Base-by-base conservation (phyloP, 352 stramenopile genomes). In the Hyaloperonospora brassicae region DNA sequence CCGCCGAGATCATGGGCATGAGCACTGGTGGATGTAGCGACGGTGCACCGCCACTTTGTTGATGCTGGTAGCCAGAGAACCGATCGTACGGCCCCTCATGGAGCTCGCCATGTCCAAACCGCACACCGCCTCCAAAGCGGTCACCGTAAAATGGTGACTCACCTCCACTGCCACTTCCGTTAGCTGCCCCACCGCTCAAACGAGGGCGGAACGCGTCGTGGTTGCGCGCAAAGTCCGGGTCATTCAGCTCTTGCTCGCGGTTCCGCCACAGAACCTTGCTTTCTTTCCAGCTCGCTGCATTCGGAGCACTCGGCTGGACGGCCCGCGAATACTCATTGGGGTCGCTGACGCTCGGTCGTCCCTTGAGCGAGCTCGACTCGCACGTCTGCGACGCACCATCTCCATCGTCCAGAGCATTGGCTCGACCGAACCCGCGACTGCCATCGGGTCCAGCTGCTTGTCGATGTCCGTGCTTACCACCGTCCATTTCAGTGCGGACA, bases 241-340 rank as follows among this genome's bases (percentile, higher is more conserved):
- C 93, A 52, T 95, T 96, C 59, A 94, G 59, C 69, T 98, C 93
- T 63, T 97, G 84, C 57, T 96, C 80, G 27, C 89, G 86, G 72
- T 98, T 97, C 22, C 93, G 84, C 75, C 89, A 97, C 42, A 96
- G 76, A 31, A 95, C 93, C 55, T 97, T 97, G 57, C 71, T 92
- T 56, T 93, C 78, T 53, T 91, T 92, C 84, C 84, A 94, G 62
- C 85, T 84, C 6, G 64, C 64, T 42, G 64, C 56, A 48, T 73
- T 73, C 5, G 50, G 36, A 23, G 64, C 64, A 62, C 44, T 73
- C 1, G 57, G 61, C 13, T 59, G 40, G 13, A 52, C 50, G 22
- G 53, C 50, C 22, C 57, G 54, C 6, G 50, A 52, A 38, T 55
- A 57, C 34, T 62, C 57, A 23, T 42, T 11, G 11, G 17, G 41